Evolutionary conservation across 78 protist species (phyloP).

Genomic region (Tieghemostelium lacteum): DNA sequence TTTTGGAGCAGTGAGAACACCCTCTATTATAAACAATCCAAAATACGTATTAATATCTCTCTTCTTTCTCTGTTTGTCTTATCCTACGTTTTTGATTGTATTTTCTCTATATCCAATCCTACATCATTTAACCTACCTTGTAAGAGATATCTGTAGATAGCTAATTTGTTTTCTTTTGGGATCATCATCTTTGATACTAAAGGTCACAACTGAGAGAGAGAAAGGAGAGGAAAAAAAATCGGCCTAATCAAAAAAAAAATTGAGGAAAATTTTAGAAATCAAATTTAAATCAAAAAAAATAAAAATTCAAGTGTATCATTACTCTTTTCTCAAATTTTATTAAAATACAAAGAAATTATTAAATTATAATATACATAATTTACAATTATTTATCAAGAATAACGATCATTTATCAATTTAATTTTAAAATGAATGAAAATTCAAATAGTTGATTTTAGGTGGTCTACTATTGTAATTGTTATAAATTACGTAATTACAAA

Average conservation of each 20-base stretch:
- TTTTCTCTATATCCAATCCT: neutral
- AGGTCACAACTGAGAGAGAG: neutral
- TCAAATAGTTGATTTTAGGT: too few relatives aligned
- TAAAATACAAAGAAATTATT: too few relatives aligned
- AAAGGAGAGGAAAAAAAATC: neutral
- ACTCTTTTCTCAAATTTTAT: too few relatives aligned
- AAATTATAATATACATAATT: too few relatives aligned
- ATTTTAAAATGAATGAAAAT: too few relatives aligned
- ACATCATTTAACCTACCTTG: constrained; percentile 49
- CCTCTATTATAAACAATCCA: constrained; percentile 80
- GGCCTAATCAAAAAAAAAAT: neutral
- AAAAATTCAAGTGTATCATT: too few relatives aligned
- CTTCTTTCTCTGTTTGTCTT: neutral
- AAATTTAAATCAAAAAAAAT: too few relatives aligned
- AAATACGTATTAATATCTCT: neutral
- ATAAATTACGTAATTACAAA: too few relatives aligned
- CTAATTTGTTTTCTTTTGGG: constrained; percentile 81
- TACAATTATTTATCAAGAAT: too few relatives aligned
- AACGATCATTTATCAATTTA: too few relatives aligned
- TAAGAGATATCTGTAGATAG: constrained; percentile 88
- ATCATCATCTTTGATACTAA: constrained; percentile 71
- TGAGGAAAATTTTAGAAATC: too few relatives aligned
- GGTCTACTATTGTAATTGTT: too few relatives aligned
- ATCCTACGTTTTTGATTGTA: neutral
- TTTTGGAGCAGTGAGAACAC: constrained; percentile 92